Base-by-base conservation (phyloP, 202 grass and related monocot species). In the Setaria italica region DNA sequence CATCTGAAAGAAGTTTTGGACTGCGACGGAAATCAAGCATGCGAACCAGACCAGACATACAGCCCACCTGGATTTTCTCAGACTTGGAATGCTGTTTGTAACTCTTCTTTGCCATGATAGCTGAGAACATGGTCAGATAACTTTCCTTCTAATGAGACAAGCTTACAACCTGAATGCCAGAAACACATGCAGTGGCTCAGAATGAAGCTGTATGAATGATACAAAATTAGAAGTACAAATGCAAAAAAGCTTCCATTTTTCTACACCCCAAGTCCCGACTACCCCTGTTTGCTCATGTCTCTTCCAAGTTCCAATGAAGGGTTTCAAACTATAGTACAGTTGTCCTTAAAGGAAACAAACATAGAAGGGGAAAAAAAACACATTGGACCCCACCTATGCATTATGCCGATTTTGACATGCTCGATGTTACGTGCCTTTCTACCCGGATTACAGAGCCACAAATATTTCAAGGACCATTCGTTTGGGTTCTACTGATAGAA, bases 1-100 rank as follows among this genome's bases (percentile, higher is more conserved):
- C 80, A 83, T 97, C 87, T 81, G 97, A 91, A 90, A 94, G 67
- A 86, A 97, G 90, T 90, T 93, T 99, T 50, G 79, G 92, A 86
- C 53, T 75, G 21, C 76, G 82, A 6, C 85, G 92, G 84, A 99
- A 99, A 67, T 99, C 85, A 85, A 99, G 91, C 82, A 97, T 87
- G 74, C 80, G 89, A 81, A 99, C 90, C 45, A 99, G 85, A 54
- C 90, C 85, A n/a, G 90, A 85, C 88, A 94, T 82, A 71, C 97
- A 99, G 43, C 94, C 85, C 50, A 85, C 54, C 63, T 97, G 87
- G 54, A 87, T 64, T 60, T 88, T 92, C 67, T 91, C 66, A 17
- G 70, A 57, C 75, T 72, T 89, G 41, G 17, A 7, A 56, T 42
- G 47, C n/a, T 78, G 81, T 79, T 85, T 83, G 79, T 90, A 75